Evolutionary conservation across 257 asterid species (phyloP), one percentile per base, ranked within the genome.

Genomic region (Paraleonurus japonicus): DNA sequence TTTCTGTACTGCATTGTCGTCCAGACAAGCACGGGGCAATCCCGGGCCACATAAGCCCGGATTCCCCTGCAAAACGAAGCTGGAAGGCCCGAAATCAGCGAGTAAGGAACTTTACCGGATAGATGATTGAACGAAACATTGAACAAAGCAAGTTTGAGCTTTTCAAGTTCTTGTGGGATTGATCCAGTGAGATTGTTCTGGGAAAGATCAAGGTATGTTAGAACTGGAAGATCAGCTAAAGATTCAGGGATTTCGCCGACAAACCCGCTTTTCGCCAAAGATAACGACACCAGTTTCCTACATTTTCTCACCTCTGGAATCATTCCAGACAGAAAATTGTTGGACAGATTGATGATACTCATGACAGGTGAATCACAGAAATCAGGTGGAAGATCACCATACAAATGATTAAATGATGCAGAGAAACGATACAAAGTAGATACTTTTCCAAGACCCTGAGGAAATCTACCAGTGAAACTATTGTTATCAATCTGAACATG

Each of bases 401-500:
- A 87, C 20, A 92, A 82, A 62, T 72, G 73, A 67, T 92, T 92
- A 51, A 75, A 79, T 2, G 94, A 86, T 7, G 96, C 95, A 7
- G 98, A 89, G 76, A 92, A 89, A 58, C 96, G 80, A 58, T 92
- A 92, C 85, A 92, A 80, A 68, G 78, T 83, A 71, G 74, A 75
- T 11, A 89, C 45, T 69, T 80, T 74, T n/a, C 98, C 98, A 79
- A 92, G 72, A 27, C 94, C 89, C 6, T 61, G 70, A 51, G 98
- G 92, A 81, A 89, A 79, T 67, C 51, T 67, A 71, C 87, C 73
- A 55, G 69, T 61, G 66, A 92, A 89, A 77, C 92, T 83, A 65
- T 89, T 92, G 81, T 88, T 86, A 78, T 92, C 96, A 79, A 92
- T 89, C 84, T 89, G 95, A 71, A 92, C 95, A 81, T 92, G 96